phyloP scores from a whole-genome alignment of 176 grass and related monocot genomes.

The Carex kokanica region DNA sequence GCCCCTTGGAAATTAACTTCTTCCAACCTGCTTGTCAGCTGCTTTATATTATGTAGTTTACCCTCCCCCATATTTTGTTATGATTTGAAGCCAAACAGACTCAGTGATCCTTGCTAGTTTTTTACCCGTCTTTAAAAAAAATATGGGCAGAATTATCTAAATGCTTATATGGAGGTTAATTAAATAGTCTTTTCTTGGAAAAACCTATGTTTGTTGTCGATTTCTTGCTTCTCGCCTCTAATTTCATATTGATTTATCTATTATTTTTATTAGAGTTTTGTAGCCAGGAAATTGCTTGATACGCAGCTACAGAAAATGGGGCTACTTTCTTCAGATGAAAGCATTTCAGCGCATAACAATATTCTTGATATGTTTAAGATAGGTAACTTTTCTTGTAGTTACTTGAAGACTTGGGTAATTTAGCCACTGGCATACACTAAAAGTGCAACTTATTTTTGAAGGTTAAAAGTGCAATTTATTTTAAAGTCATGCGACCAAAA shows the following conservation, averaged over 20 bases:
- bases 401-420: background rate
- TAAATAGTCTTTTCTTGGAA: background rate
- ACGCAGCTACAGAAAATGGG: slow-evolving; percentile 70
- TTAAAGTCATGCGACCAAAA: background rate
- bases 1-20: background rate
- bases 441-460: background rate
- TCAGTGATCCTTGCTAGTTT: background rate
- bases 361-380: slow-evolving; percentile 81
- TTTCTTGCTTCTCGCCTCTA: background rate
- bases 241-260: slow-evolving; percentile 8
- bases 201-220: background rate
- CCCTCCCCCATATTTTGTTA: background rate
- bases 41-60: background rate
- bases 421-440: background rate
- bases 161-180: background rate
- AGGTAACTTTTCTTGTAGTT: slow-evolving; percentile 29
- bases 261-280: slow-evolving; percentile 64
- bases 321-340: slow-evolving; percentile 62
- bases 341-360: slow-evolving; percentile 51
- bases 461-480: background rate
- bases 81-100: background rate
- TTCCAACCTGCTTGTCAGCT: background rate
- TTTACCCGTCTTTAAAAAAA: background rate
- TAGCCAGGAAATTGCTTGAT: slow-evolving; percentile 82
- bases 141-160: background rate